Base-by-base conservation (phyloP, 2,329 filamentous ascomycete species). In the Talaromyces sp. region DNA sequence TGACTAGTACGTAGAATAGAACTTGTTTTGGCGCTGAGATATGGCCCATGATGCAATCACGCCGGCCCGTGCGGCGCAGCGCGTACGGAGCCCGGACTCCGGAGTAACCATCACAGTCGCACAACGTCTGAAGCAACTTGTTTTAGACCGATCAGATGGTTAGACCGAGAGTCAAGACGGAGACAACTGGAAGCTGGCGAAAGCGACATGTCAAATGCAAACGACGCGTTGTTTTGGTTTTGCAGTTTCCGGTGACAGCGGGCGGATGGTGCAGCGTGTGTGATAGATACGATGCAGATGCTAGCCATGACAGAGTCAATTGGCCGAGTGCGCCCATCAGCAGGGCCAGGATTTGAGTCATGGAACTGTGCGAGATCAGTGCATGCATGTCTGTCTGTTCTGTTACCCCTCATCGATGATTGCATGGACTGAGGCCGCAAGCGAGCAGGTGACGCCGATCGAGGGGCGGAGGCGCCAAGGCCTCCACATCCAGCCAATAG, bases 201-300 rank as follows among this genome's bases (percentile, higher is more conserved):
- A 9, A n/a, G 43, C 21, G 49, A 27, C 49, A 13, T 13, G 49
- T 27, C 49, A 10, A n/a, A 11, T 17, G 10, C 27, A 29, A 7
- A 27, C 24, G 27, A 52, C 49, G 49, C 49, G 49, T 52, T 52
- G 49, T 52, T 52, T 52, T 52, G 49, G 49, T 52, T 52, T 52
- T 52, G 49, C 49, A 4, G 49, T 52, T 52, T 52, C 17, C 24
- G 49, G 27, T 13, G 43, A 17, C 10, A 9, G n/a, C n/a, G n/a
- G n/a, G n/a, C n/a, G n/a, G 32, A 35, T 13, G 14, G 24, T 24
- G 14, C 21, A 2, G 49, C 6, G 26, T 17, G 26, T 29, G 49
- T 51, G 49, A 51, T 29, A 19, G 27, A 17, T 29, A n/a, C 8
- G 5, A 19, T 26, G 49, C 49, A 51, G 6, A 29, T 52, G 49